Percentiles rank a stretch among this genome's conserved stretches.
Conservation (phyloP, 2,329 filamentous ascomycete species). For the Fusarium circinatum region DNA sequence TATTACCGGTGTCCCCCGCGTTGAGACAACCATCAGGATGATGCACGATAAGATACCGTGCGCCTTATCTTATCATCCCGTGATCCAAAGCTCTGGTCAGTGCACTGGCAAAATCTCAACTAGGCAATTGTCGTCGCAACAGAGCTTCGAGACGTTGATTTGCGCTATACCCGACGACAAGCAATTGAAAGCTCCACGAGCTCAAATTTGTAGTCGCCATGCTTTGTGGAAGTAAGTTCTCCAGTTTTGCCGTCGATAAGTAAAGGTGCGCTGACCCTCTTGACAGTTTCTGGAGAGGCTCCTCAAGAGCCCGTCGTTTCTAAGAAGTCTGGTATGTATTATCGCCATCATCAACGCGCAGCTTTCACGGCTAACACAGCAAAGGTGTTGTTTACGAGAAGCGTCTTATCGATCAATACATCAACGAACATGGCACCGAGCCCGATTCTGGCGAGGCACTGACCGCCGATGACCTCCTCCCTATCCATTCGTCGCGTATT, state of each 20-base stretch:
- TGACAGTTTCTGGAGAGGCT: constrained; percentile 91
- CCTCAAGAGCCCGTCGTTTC: constrained; percentile 95
- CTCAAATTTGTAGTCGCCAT: constrained; percentile 50
- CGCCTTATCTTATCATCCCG: constrained; percentile 47
- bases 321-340: constrained; percentile 83
- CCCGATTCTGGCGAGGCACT: constrained; percentile 90
- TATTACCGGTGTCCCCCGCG: constrained; percentile 39
- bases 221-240: constrained; percentile 60
- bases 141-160: constrained; percentile 38
- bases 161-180: constrained; percentile 39
- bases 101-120: constrained; percentile 49
- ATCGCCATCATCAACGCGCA: constrained; percentile 25
- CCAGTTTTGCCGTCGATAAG: not conserved
- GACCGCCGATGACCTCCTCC: constrained; percentile 83
- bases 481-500: constrained; percentile 83
- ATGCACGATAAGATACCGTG: constrained; percentile 27
- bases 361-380: constrained; percentile 23
- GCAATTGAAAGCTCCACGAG: constrained; percentile 46
- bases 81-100: constrained; percentile 44
- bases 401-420: constrained; percentile 93
- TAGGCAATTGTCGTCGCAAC: constrained; percentile 42
- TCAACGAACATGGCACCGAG: constrained; percentile 91
- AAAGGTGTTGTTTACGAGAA: constrained; percentile 92
- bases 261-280: constrained; percentile 26
- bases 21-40: constrained; percentile 8